These are phyloP conservation scores for Favolaschia claudopus DNA, from an alignment of 768 basidiomycete species.

Conservation along the genomic window DNA sequence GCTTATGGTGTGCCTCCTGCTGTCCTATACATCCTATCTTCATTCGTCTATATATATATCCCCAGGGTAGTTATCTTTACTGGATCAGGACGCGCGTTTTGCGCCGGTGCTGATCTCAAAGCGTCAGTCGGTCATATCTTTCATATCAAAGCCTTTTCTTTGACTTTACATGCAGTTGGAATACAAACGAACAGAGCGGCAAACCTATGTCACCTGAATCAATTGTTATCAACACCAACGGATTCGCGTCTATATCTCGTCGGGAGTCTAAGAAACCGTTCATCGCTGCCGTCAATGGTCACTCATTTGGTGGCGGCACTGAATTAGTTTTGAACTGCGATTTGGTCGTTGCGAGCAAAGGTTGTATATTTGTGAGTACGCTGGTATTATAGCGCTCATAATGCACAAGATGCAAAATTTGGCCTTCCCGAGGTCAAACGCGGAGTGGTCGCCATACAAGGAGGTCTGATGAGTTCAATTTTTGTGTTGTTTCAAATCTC, in stretches of 20 bases:
- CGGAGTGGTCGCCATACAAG: constrained; percentile 76
- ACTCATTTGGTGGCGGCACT: constrained; percentile 71
- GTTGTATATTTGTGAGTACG: too few relatives aligned
- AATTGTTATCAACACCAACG: constrained; percentile 51
- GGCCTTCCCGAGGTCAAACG: constrained; percentile 81
- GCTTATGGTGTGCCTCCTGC: constrained; percentile 65
- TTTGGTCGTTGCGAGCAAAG: constrained; percentile 70
- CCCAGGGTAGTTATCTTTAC: constrained; percentile 78
- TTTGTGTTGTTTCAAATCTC: not conserved
- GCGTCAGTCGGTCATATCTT: constrained; percentile 54
- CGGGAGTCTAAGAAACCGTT: constrained; percentile 74
- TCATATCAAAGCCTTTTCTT: not conserved
- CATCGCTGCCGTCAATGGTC: constrained; percentile 84
- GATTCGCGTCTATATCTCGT: constrained; percentile 79
- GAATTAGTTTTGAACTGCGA: constrained; percentile 82
- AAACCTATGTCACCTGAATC: constrained; percentile 51
- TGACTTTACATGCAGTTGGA: constrained; percentile 58
- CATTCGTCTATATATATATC: constrained; percentile 9
- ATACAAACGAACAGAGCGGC: constrained; percentile 55
- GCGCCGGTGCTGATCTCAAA: constrained; percentile 82
- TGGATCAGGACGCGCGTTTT: constrained; percentile 76
- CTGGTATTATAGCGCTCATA: too few relatives aligned
- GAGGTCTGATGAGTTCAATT: constrained; percentile 49
- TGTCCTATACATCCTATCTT: constrained; percentile 8
- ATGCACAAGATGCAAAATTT: constrained; percentile 75